phyloP scores from a whole-genome alignment of 169 alveolate species.

The Hammondia hammondi region DNA sequence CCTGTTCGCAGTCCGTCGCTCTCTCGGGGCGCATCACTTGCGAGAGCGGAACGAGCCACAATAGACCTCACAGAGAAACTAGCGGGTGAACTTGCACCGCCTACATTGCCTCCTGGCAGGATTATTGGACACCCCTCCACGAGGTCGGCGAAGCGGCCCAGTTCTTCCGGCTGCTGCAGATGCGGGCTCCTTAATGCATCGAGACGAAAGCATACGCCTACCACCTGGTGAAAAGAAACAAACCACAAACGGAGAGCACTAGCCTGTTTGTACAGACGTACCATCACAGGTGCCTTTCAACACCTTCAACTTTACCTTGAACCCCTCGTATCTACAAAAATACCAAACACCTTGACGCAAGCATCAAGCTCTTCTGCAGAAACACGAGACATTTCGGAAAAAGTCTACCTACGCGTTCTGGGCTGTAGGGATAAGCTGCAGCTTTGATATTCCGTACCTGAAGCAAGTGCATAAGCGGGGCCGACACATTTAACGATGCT shows the following conservation, averaged over 20 bases:
- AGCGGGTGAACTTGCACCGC: neutral
- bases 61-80: neutral
- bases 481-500: neutral
- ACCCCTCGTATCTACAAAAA: too few relatives aligned
- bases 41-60: neutral
- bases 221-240: neutral
- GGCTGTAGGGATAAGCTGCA: too few relatives aligned
- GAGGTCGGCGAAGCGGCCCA: slow-evolving; percentile 9
- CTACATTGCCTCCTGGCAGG: neutral
- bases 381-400: too few relatives aligned
- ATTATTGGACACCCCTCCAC: neutral
- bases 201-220: slow-evolving; percentile 8
- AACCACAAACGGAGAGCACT: neutral
- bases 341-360: too few relatives aligned
- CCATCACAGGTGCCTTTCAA: too few relatives aligned
- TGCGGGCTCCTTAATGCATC: slow-evolving; percentile 15
- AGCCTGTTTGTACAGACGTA: too few relatives aligned
- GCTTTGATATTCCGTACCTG: neutral
- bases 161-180: slow-evolving; percentile 47
- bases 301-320: too few relatives aligned
- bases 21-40: neutral
- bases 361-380: too few relatives aligned
- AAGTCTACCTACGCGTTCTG: too few relatives aligned
- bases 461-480: neutral
- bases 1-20: neutral